Conservation (phyloP, 2,329 filamentous ascomycete species). For the Ceratocystis cubensis region DNA sequence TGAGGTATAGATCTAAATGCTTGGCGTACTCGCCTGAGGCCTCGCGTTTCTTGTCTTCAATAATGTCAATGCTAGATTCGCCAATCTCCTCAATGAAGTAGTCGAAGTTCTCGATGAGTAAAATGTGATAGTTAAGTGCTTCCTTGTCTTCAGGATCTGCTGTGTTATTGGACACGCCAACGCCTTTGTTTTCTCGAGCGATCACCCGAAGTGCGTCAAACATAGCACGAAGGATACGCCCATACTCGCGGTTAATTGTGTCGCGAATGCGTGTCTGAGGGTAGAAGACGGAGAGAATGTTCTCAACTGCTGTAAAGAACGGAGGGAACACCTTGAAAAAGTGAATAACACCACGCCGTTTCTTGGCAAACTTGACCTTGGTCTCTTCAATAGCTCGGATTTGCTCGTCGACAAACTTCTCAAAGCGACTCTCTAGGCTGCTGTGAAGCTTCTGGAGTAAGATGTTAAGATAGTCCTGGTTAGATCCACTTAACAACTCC, state of each 20-base stretch:
- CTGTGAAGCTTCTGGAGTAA: slow-evolving; percentile 68
- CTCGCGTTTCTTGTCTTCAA: slow-evolving; percentile 71
- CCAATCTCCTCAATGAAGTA: slow-evolving; percentile 81
- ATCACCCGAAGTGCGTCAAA: slow-evolving; percentile 95
- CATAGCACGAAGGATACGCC: slow-evolving; percentile 84
- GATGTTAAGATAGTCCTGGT: slow-evolving; percentile 79
- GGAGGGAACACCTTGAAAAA: slow-evolving; percentile 90
- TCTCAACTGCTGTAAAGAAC: slow-evolving; percentile 73
- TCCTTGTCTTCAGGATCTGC: slow-evolving; percentile 77
- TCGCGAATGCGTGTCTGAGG: slow-evolving; percentile 48
- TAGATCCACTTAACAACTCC: slow-evolving; percentile 69
- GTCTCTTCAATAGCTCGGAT: slow-evolving; percentile 93
- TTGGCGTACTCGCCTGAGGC: slow-evolving; percentile 69
- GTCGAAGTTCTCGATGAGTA: slow-evolving; percentile 98
- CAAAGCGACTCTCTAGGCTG: slow-evolving; percentile 62
- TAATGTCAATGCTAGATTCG: slow-evolving; percentile 60
- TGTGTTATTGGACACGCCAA: slow-evolving; percentile 32
- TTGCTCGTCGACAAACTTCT: slow-evolving; percentile 85
- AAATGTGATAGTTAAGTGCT: slow-evolving; percentile 90
- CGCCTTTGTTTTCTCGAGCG: slow-evolving; percentile 54
- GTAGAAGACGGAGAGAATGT: slow-evolving; percentile 55
- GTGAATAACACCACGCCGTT: slow-evolving; percentile 88
- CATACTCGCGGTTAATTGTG: slow-evolving; percentile 76
- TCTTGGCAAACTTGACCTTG: slow-evolving; percentile 90
- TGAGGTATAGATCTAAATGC: slow-evolving; percentile 78